Conservation (phyloP, 2,329 filamentous ascomycete genomes). For the Fusarium aywerte region DNA sequence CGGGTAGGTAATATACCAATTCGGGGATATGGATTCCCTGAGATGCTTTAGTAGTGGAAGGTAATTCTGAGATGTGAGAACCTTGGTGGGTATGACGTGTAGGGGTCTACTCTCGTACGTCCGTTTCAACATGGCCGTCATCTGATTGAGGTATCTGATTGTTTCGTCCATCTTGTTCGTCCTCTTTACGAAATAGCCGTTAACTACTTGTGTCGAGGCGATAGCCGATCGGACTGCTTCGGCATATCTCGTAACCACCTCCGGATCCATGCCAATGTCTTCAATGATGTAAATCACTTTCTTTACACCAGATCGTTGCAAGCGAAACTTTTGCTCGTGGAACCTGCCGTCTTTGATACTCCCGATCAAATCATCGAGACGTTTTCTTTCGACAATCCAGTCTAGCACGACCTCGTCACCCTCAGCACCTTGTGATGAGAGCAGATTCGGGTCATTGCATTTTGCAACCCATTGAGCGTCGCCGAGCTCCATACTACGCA, state of each 20-base stretch:
- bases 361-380: constrained; percentile 80
- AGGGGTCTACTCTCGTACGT: constrained; percentile 70
- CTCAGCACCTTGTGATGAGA: constrained; percentile 67
- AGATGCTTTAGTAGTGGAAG: constrained; percentile 71
- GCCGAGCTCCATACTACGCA: constrained; percentile 76
- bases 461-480: constrained; percentile 85
- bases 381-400: constrained; percentile 83
- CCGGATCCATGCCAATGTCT: constrained; percentile 71
- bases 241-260: constrained; percentile 66
- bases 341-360: constrained; percentile 87
- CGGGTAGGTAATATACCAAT: constrained; percentile 73
- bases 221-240: constrained; percentile 78
- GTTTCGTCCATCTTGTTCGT: constrained; percentile 82
- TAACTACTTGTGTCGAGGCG: constrained; percentile 79
- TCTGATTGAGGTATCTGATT: constrained; percentile 76
- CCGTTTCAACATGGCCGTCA: constrained; percentile 75
- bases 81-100: constrained; percentile 71
- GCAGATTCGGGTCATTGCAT: constrained; percentile 67
- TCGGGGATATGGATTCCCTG: constrained; percentile 58
- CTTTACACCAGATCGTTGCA: constrained; percentile 76
- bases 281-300: constrained; percentile 85
- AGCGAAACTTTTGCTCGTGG: constrained; percentile 84
- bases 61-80: constrained; percentile 74
- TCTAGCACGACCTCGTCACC: constrained; percentile 80
- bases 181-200: constrained; percentile 81